Evolutionary conservation across 2,329 filamentous ascomycete species (phyloP).

Genomic region (Tolypocladium endophyticum): DNA sequence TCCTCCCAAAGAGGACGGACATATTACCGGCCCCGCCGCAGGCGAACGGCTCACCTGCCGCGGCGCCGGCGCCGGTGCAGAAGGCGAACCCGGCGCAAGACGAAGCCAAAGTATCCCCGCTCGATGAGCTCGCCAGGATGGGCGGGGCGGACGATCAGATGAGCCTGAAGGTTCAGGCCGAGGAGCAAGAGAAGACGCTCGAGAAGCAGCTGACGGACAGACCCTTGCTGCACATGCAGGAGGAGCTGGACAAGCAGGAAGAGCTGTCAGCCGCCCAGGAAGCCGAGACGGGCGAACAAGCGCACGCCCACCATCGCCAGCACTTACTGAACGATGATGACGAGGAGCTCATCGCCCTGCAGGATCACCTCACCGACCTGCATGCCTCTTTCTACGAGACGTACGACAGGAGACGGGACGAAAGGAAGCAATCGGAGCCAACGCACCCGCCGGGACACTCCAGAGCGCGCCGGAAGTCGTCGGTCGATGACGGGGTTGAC

Average conservation of each 20-base stretch:
- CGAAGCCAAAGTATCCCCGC: conserved; percentile 29
- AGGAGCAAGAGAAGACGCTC: conserved; percentile 78
- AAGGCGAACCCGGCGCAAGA: conserved; percentile 42
- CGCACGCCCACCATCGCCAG: conserved; percentile 42
- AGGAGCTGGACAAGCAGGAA: conserved; percentile 77
- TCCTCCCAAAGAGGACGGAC: conserved; percentile 69
- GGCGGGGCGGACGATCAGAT: conserved; percentile 57
- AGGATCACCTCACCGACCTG: conserved; percentile 63
- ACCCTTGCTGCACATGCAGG: conserved; percentile 84
- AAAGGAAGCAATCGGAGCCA: conserved; percentile 22
- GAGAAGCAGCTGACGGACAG: conserved; percentile 83
- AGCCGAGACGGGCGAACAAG: conserved; percentile 12
- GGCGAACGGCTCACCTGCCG: conserved; percentile 11
- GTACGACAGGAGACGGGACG: conserved; percentile 51
- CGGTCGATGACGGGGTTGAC: conserved; percentile 31
- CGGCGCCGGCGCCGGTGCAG: conserved; percentile 27
- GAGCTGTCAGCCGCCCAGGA: conserved; percentile 17
- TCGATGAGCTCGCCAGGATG: conserved; percentile 73
- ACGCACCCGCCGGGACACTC: conserved; percentile 23
- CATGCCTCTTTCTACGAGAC: conserved; percentile 75
- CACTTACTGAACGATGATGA: conserved; percentile 84
- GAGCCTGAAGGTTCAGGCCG: conserved; percentile 62
- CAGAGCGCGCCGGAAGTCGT: conserved; percentile 17
- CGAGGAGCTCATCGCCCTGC: conserved; percentile 65
- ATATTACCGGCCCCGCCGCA: conserved; percentile 24